These are phyloP conservation scores for Hyphodiscus sp. DNA, from an alignment of 2,329 filamentous ascomycete species.

Conservation along the genomic window DNA sequence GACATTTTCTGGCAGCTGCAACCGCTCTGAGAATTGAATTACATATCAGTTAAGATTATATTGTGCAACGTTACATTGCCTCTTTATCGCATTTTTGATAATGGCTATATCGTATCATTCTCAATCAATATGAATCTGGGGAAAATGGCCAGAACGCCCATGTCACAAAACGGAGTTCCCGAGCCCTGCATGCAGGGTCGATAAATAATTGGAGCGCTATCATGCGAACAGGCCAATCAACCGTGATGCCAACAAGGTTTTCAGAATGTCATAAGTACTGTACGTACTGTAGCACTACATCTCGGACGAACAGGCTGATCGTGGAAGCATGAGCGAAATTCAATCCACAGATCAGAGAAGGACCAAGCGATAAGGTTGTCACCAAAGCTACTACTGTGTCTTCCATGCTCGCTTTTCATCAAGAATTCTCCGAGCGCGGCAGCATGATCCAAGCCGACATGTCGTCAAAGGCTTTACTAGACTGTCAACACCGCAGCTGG, in stretches of 20 bases:
- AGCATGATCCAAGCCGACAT: neutral
- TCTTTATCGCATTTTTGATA: neutral
- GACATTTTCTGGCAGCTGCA: too few species aligned
- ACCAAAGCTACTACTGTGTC: neutral
- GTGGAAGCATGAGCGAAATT: neutral
- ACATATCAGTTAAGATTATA: neutral
- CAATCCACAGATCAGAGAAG: neutral
- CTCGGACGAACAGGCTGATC: neutral
- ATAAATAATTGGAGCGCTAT: neutral
- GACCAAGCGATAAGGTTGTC: neutral
- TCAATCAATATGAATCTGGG: neutral
- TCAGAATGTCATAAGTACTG: neutral
- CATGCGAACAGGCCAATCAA: neutral
- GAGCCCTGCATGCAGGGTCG: neutral
- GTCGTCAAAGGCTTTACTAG: conserved; percentile 11
- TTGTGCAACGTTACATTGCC: neutral
- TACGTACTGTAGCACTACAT: neutral
- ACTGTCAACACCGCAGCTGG: conserved; percentile 4
- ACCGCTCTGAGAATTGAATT: too few species aligned
- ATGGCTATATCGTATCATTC: neutral
- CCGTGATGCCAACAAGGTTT: neutral
- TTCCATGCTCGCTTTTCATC: neutral
- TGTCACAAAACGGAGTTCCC: neutral
- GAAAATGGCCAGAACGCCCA: neutral
- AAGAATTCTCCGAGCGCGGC: neutral